Evolutionary conservation across 2,329 filamentous ascomycete genomes (phyloP).

Genomic region (Sarocladium brachiariae): DNA sequence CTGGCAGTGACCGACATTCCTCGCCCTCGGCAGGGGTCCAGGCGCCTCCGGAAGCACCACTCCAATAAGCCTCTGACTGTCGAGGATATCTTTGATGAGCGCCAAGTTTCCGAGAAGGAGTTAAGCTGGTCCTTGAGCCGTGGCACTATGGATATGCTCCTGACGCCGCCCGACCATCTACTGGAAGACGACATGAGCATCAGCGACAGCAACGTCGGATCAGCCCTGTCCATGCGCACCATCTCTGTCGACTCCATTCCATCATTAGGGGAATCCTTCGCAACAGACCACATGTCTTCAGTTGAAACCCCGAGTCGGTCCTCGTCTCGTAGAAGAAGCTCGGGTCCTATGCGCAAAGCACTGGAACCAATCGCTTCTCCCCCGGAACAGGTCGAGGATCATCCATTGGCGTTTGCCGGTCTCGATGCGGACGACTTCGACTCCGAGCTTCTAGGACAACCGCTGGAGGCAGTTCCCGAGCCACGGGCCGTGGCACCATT

Average conservation of each 20-base stretch:
- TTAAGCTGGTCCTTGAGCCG: slow-evolving; percentile 47
- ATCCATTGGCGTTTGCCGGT: slow-evolving; percentile 38
- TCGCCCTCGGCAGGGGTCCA: slow-evolving; percentile 30
- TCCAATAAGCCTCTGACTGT: slow-evolving; percentile 37
- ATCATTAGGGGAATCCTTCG: slow-evolving; percentile 49
- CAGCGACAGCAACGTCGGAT: slow-evolving; percentile 47
- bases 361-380: slow-evolving; percentile 50
- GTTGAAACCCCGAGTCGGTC: slow-evolving; percentile 41
- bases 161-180: slow-evolving; percentile 54
- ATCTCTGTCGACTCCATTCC: slow-evolving; percentile 56
- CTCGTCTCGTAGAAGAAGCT: slow-evolving; percentile 23
- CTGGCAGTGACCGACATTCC: slow-evolving; percentile 58
- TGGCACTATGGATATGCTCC: slow-evolving; percentile 51
- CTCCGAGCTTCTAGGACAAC: slow-evolving; percentile 18
- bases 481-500: slow-evolving; percentile 31
- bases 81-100: slow-evolving; percentile 47
- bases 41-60: slow-evolving; percentile 23
- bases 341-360: slow-evolving; percentile 38
- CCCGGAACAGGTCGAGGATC: slow-evolving; percentile 39
- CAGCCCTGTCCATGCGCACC: slow-evolving; percentile 46
- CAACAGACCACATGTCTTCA: slow-evolving; percentile 42
- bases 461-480: slow-evolving; percentile 25
- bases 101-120: slow-evolving; percentile 51
- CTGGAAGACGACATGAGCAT: slow-evolving; percentile 41
- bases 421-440: slow-evolving; percentile 44